A percentile compares a stretch with the other conserved stretches of the same genome.
phyloP scores from a whole-genome alignment of 202 grass and related monocot genomes.

The Dendrocalamus latiflorus region DNA sequence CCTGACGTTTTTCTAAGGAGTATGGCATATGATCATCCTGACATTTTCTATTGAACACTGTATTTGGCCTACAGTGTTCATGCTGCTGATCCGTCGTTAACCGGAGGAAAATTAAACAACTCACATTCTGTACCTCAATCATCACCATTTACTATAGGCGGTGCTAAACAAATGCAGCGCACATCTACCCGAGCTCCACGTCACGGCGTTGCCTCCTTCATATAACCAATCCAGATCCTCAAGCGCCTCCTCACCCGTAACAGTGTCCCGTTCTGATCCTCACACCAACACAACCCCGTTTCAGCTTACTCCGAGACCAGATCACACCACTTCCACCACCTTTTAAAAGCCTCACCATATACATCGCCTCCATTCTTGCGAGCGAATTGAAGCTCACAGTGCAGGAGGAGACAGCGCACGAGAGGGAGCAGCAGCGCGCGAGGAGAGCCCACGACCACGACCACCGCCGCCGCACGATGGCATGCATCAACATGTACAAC shows the following conservation, averaged over 20 bases:
- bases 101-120: background rate
- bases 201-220: background rate
- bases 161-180: constrained; percentile 35
- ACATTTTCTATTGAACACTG: background rate
- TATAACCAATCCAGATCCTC: constrained; percentile 8
- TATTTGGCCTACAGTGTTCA: background rate
- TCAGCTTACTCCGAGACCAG: background rate
- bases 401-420: background rate
- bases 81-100: background rate
- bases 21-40: too few species aligned
- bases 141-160: constrained; percentile 29
- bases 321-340: background rate
- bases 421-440: constrained; percentile 5
- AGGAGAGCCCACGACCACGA: background rate
- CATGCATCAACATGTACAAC: constrained; percentile 95
- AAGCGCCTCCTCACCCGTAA: constrained; percentile 18
- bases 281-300: background rate
- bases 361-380: background rate
- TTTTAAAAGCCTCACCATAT: constrained; percentile 1
- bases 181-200: too few species aligned
- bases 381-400: background rate
- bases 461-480: constrained; percentile 28
- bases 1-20: too few species aligned
- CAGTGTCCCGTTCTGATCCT: constrained; percentile 8
- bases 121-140: constrained; percentile 14